Base-by-base conservation (phyloP, 768 basidiomycete genomes). In the Coprinellus micaceus region DNA sequence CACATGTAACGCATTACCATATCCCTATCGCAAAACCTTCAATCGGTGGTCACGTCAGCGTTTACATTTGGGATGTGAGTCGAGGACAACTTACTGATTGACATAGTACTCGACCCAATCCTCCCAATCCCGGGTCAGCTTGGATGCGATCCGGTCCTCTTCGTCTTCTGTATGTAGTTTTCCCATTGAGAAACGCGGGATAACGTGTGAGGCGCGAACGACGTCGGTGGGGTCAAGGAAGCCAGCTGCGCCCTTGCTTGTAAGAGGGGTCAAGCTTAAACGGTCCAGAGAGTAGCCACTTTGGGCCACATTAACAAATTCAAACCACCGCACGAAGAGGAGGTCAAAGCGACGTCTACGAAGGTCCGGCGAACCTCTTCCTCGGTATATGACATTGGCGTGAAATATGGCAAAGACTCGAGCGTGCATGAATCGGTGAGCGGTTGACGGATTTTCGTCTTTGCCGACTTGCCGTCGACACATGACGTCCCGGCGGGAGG, bases 391-490 rank as follows among this genome's bases (percentile, higher is more conserved):
- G 29, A 51, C 33, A 36, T 51, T 51, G 11, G 19, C 49, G 33
- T 51, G 49, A 61, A 4, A 50, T 39, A 54, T 61, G 63, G 4
- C 47, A 52, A 1, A 57, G 58, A 33, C 76, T 69, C 0, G 53
- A 45, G 1, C 67, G 66, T 45, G 76, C 65, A 71, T 13, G 79
- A 71, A 2, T 75, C 67, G 62, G 79, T 49, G 48, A 12, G 28
- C 17, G 3, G 28, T 7, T 17, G 25, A 10, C 5, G 12, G 17
- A 33, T 12, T 13, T 6, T 33, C 48, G 30, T 22, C 29, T 33
- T 29, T 13, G 30, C 5, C 26, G 26, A 10, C 13, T 9, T 49
- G 50, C 41, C 48, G 29, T 6, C 33, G 33, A 15, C 49, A 51
- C 49, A 51, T 51, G 19, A 51, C 29, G 19, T 51, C 5, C 9